These are phyloP conservation scores for Aspergillus hiratsukae DNA, from an alignment of 2,329 filamentous ascomycete genomes.

Conservation along the genomic window DNA sequence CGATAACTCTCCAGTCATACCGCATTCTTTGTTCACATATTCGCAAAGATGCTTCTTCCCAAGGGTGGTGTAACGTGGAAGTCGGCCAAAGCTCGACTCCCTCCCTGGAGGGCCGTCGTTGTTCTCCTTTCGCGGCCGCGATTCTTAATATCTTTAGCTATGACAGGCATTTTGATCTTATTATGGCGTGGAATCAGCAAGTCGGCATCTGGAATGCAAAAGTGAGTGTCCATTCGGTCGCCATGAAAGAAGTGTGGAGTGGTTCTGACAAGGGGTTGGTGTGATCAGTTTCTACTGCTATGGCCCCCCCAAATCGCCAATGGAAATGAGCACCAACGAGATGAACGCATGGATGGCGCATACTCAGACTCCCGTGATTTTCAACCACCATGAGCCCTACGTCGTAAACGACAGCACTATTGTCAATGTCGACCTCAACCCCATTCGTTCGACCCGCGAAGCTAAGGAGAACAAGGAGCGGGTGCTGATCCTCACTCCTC, in stretches of 20 bases:
- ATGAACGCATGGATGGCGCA: constrained; percentile 84
- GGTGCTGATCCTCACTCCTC: constrained; percentile 84
- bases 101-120: constrained; percentile 68
- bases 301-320: constrained; percentile 90
- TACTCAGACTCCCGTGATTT: constrained; percentile 85
- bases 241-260: not conserved
- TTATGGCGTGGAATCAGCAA: constrained; percentile 82
- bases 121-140: constrained; percentile 70
- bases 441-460: constrained; percentile 72
- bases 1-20: not conserved
- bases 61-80: constrained; percentile 93
- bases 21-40: not conserved
- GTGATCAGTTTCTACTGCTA: constrained; percentile 85
- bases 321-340: constrained; percentile 91
- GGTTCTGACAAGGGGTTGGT: constrained; percentile 11
- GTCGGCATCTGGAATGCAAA: constrained; percentile 84
- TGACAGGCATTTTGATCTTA: constrained; percentile 68
- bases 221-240: constrained; percentile 50
- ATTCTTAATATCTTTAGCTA: constrained; percentile 67
- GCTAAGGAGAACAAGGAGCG: constrained; percentile 78
- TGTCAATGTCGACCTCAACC: constrained; percentile 76
- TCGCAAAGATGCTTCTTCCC: constrained; percentile 73
- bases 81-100: constrained; percentile 73
- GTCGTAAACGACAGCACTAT: constrained; percentile 79
- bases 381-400: constrained; percentile 89